Evolutionary conservation across 2,329 filamentous ascomycete genomes (phyloP).

Genomic region (Rhytidhysteron rufulum): DNA sequence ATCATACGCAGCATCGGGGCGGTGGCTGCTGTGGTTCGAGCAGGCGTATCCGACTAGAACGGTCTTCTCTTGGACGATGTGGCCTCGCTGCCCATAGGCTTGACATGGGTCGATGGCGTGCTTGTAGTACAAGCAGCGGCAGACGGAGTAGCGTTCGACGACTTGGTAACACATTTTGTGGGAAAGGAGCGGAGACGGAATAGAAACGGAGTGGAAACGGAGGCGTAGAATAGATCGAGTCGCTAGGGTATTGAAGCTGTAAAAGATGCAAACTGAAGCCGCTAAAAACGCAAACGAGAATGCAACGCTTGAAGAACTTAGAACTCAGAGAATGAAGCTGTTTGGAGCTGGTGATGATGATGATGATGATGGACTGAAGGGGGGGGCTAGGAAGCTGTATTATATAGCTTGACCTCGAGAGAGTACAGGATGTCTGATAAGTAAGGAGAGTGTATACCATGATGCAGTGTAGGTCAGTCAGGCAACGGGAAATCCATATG

Average conservation of each 20-base stretch:
- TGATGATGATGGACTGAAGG: conserved; percentile 12
- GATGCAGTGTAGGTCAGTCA: conserved; percentile 28
- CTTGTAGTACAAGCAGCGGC: conserved; percentile 82
- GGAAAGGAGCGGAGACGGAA: not conserved
- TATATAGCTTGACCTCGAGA: conserved; percentile 29
- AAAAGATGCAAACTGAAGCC: conserved; percentile 7
- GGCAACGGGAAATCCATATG: conserved; percentile 30
- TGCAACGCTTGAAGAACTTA: conserved; percentile 12
- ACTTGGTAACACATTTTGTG: conserved; percentile 78
- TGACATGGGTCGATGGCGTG: conserved; percentile 82
- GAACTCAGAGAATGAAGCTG: conserved; percentile 7
- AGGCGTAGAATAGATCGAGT: conserved; percentile 2
- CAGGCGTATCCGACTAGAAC: conserved; percentile 84
- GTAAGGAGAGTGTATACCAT: conserved; percentile 20
- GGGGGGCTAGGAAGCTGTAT: conserved; percentile 18
- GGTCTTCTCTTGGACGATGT: conserved; percentile 67
- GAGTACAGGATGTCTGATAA: conserved; percentile 14
- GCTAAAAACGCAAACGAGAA: conserved; percentile 10
- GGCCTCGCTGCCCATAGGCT: conserved; percentile 69
- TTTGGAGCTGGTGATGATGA: conserved; percentile 10
- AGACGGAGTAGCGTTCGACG: conserved; percentile 80
- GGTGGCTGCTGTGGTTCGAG: conserved; percentile 47
- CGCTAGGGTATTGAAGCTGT: too few species aligned
- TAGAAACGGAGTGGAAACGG: not conserved
- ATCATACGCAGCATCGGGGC: conserved; percentile 17